phyloP scores from a whole-genome alignment of 192 early-diverging fungal species.

The Coemansia pectinata region DNA sequence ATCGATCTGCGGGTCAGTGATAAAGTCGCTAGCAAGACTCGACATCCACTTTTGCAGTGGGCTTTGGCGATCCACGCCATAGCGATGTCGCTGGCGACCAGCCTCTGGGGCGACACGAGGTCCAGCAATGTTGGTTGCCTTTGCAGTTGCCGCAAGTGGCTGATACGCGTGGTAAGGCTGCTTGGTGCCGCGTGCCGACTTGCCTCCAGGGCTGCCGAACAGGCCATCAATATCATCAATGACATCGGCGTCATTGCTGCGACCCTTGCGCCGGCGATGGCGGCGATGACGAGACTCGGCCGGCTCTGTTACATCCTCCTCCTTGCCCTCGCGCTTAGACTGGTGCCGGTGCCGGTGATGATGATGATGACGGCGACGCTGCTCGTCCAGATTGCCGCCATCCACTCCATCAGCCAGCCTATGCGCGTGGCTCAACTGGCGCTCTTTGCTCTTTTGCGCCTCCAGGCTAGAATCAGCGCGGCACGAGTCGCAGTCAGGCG shows the following conservation, averaged over 20 bases:
- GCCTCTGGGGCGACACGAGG: neutral
- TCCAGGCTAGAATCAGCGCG: conserved; percentile 18
- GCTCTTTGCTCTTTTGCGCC: conserved; percentile 32
- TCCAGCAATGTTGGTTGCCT: conserved; percentile 7
- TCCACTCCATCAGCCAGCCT: conserved; percentile 5
- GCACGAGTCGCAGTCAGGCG: conserved; percentile 49
- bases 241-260: neutral
- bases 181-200: neutral
- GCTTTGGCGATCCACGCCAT: neutral
- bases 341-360: conserved; percentile 12
- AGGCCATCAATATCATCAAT: conserved; percentile 36
- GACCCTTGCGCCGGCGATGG: conserved; percentile 17
- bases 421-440: conserved; percentile 28
- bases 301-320: neutral
- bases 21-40: conserved; percentile 22
- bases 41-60: conserved; percentile 49
- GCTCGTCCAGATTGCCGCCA: neutral
- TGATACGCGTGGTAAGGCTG: neutral
- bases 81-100: neutral
- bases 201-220: conserved; percentile 20
- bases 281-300: conserved; percentile 8
- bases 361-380: conserved; percentile 8
- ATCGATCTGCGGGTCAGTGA: conserved; percentile 29
- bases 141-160: neutral
- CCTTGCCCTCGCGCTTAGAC: neutral